These are phyloP conservation scores for Fusarium burgessii DNA, from an alignment of 2,329 filamentous ascomycete genomes.

Conservation along the genomic window DNA sequence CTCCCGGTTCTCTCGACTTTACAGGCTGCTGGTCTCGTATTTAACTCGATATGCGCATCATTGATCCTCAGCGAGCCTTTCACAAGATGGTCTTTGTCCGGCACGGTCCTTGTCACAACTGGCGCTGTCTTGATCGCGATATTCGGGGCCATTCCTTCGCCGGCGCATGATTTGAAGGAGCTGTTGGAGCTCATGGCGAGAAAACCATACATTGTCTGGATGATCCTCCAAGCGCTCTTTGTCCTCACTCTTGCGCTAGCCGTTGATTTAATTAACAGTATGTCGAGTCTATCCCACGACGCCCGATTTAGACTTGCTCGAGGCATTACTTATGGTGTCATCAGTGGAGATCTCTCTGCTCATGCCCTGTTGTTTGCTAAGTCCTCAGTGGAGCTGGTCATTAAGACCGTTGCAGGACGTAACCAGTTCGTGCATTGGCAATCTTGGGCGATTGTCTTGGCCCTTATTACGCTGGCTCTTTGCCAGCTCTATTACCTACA, in stretches of 20 bases:
- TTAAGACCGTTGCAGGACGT: constrained; percentile 83
- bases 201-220: constrained; percentile 87
- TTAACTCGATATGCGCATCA: constrained; percentile 98
- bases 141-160: constrained; percentile 94
- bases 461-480: constrained; percentile 83
- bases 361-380: constrained; percentile 95
- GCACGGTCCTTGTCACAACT: constrained; percentile 86
- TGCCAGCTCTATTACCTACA: constrained; percentile 96
- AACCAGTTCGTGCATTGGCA: constrained; percentile 98
- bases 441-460: constrained; percentile 90
- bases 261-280: constrained; percentile 66
- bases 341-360: constrained; percentile 93
- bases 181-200: constrained; percentile 80
- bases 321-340: constrained; percentile 87
- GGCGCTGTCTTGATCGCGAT: constrained; percentile 93
- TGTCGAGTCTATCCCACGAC: constrained; percentile 68
- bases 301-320: constrained; percentile 79
- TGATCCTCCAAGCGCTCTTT: constrained; percentile 80
- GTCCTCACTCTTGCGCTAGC: constrained; percentile 75
- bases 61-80: constrained; percentile 94
- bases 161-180: constrained; percentile 87
- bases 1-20: constrained; percentile 94
- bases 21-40: constrained; percentile 95
- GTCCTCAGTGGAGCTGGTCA: constrained; percentile 93
- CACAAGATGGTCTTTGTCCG: constrained; percentile 90